Base-by-base conservation (phyloP, 768 basidiomycete species). In the Lactifluus piperatus region DNA sequence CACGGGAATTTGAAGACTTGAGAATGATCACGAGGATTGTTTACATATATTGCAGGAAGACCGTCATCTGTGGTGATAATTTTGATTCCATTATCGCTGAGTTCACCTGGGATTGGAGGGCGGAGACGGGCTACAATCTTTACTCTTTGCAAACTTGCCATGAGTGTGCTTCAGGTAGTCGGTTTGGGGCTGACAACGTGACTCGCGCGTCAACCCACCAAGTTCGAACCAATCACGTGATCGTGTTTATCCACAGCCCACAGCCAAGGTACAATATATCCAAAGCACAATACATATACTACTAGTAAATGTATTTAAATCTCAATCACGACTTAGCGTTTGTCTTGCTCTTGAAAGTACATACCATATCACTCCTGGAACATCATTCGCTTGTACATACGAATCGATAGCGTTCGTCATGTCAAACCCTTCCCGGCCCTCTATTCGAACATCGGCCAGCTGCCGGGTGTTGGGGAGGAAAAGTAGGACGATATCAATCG, bases 1-100 rank as follows among this genome's bases (percentile, higher is more conserved):
- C 39, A 88, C 85, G 83, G 86, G 68, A 90, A 91, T 61, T 83
- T 85, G 70, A 89, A 89, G n/a, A 86, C 69, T 68, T 89, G 84
- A 22, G 75, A 75, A 0, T 77, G 66, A 68, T 88, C 84, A 58
- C 86, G 77, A 0, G 87, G 88, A 68, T 91, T 91, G 29, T 79
- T 73, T 5, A 91, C 86, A 24, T 76, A 76, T 59, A 91, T 82
- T 50, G 72, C 79, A 44, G 79, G 80, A 41, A 73, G 71, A 14
- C 65, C 68, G 14, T 72, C 68, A 29, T 72, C 73, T 6, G 62
- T 51, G 51, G 79, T 79, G 49, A 76, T 71, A 44, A 88, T 76
- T 57, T 77, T 74, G 54, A 89, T 73, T 18, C 79, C 78, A 49
- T 79, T 76, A 67, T 89, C 88, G 56, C 81, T 79, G 29, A 81